These are phyloP conservation scores for Penicillium egyptiacum DNA, from an alignment of 495 filamentous ascomycete genomes.

Conservation along the genomic window DNA sequence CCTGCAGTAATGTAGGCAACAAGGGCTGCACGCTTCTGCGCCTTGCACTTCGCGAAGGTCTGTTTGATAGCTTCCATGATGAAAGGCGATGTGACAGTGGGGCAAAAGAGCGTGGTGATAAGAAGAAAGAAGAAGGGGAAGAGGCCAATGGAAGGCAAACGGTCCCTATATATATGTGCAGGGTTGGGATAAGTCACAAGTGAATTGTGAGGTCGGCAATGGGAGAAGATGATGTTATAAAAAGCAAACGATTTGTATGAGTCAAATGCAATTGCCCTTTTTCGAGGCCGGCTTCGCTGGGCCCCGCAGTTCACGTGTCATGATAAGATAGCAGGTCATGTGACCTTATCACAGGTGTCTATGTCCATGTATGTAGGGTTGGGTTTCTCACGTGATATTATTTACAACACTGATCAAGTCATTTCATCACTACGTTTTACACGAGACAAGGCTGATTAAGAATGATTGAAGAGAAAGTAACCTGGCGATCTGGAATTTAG, in stretches of 20 bases:
- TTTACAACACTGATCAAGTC: not conserved
- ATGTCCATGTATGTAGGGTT: not conserved
- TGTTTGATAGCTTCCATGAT: conserved; percentile 78
- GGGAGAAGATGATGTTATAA: not conserved
- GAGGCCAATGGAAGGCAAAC: conserved; percentile 9
- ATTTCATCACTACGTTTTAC: not conserved
- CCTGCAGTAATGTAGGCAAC: conserved; percentile 97
- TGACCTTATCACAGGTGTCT: not conserved
- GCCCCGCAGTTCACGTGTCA: conserved; percentile 6
- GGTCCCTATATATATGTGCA: not conserved
- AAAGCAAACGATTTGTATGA: conserved; percentile 1
- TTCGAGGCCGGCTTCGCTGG: conserved; percentile 2
- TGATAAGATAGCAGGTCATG: conserved; percentile 2
- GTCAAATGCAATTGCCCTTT: conserved; percentile 2
- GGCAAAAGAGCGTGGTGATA: conserved; percentile 20
- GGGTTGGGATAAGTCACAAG: not conserved
- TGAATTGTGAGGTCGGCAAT: not conserved
- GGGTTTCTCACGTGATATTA: not conserved
- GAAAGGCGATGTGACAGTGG: conserved; percentile 12
- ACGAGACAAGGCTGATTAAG: not conserved
- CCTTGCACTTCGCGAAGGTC: conserved; percentile 86
- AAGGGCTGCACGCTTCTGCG: conserved; percentile 64
- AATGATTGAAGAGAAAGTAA: not conserved
- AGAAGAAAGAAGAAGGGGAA: not conserved
- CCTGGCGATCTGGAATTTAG: not conserved